Base-by-base conservation (phyloP, 352 stramenopile genomes). In the Phytophthora pisi region DNA sequence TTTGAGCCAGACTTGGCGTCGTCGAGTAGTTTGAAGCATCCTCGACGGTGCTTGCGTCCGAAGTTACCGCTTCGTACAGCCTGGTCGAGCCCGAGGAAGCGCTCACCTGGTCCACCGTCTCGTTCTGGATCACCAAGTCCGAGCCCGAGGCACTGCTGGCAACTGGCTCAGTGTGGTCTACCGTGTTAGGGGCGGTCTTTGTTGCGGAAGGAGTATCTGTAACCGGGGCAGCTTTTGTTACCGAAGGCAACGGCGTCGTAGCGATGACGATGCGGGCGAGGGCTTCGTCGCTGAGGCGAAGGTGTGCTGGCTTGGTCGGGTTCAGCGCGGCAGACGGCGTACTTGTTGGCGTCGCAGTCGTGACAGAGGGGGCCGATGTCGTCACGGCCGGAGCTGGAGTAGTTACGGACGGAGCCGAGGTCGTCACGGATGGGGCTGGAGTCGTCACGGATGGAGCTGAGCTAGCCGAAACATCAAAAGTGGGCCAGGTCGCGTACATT, bases 401-500 rank as follows among this genome's bases (percentile, higher is more conserved):
- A 1, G 57, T 65, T 16, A 46, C 26, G 3, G 64, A 55, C 20
- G 61, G 50, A 5, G 67, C 10, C 9, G 62, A 68, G 4, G 59
- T 58, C 24, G 49, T 64, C 28, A 47, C 30, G 1, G 53, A 28
- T 15, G 55, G 28, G 10, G 64, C 36, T 3, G 60, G 9, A 16
- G 62, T 54, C 3, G 57, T 58, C 5, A 52, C 16, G n/a, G 55
- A 58, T 13, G 56, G 40, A n/a, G 50, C 5, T 16, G 63, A 40
- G 9, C 52, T 69, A 4, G 68, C 30, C 9, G 66, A 56, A 4
- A 64, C 51, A 49, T 81, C 74, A 60, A 87, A 86, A 7, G 66
- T 84, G 8, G 83, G 81, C 70, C 75, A 91, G 45, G 77, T 81
- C 4, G 70, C 71, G 57, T 86, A 88, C 16, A 81, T 54, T 56